Conservation (phyloP, 2,329 filamentous ascomycete genomes). For the Aspergillus aculeatus region DNA sequence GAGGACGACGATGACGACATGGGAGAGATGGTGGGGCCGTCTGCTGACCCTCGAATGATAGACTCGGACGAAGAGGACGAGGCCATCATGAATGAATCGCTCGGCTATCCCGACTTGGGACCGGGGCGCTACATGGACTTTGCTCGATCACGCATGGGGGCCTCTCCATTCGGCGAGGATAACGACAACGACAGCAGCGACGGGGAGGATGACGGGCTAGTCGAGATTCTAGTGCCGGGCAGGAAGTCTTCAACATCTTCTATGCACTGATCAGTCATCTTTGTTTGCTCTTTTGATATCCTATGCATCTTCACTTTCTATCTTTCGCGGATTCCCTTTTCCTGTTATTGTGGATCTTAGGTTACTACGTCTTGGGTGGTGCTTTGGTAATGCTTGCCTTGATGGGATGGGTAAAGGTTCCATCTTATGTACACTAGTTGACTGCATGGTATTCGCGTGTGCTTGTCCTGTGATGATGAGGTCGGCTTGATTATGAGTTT, state of each 20-base stretch:
- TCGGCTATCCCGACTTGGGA: conserved; percentile 67
- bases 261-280: conserved; percentile 7
- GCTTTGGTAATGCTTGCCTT: conserved; percentile 13
- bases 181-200: conserved; percentile 48
- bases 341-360: background rate
- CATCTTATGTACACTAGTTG: conserved; percentile 17
- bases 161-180: conserved; percentile 37
- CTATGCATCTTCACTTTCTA: conserved; percentile 11
- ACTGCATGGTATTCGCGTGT: conserved; percentile 12
- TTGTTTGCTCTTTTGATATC: conserved; percentile 2
- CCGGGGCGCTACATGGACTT: conserved; percentile 43
- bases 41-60: conserved; percentile 45
- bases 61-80: conserved; percentile 56
- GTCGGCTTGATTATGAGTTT: background rate
- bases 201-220: conserved; percentile 44
- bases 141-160: conserved; percentile 32
- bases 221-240: conserved; percentile 47
- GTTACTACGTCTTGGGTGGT: conserved; percentile 2
- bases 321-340: conserved; percentile 9
- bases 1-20: conserved; percentile 54
- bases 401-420: conserved; percentile 6
- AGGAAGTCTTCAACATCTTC: conserved; percentile 32
- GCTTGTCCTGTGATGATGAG: conserved; percentile 2
- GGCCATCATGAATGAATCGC: conserved; percentile 59
- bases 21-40: conserved; percentile 49